Percentiles rank a stretch among this genome's conserved stretches.
Conservation (phyloP, 1,284 basidiomycete species). For the Ganoderma sinense region DNA sequence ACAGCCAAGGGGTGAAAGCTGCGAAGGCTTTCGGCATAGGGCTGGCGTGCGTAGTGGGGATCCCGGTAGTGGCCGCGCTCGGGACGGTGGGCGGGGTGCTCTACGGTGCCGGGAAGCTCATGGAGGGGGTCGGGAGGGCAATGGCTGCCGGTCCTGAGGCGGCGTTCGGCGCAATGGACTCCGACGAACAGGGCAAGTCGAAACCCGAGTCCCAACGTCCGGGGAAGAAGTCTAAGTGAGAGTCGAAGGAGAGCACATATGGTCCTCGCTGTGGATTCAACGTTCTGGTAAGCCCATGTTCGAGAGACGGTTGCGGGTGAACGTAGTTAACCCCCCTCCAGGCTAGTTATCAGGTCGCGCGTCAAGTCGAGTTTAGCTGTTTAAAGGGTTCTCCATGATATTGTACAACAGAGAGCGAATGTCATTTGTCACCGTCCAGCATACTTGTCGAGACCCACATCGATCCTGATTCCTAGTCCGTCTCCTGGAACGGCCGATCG, state of each 20-base stretch:
- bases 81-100: background rate
- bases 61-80: slow-evolving; percentile 9
- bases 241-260: too few species aligned
- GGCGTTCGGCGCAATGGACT: background rate
- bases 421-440: background rate
- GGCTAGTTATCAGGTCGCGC: background rate
- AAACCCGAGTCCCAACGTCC: background rate
- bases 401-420: background rate
- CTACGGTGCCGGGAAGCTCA: slow-evolving; percentile 16
- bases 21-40: slow-evolving; percentile 9
- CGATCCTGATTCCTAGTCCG: slow-evolving; percentile 11
- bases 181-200: background rate
- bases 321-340: background rate
- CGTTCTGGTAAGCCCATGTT: background rate
- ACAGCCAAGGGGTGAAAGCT: background rate
- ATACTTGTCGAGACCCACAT: background rate
- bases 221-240: background rate
- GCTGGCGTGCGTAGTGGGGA: slow-evolving; percentile 5
- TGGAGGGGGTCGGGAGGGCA: slow-evolving; percentile 18
- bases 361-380: background rate
- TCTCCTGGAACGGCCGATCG: slow-evolving; percentile 25
- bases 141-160: slow-evolving; percentile 15
- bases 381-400: background rate
- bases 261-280: background rate
- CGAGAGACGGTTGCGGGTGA: background rate